These are phyloP conservation scores for Fagopyrum homotropicum DNA, from an alignment of 148 eudicot genomes.

Conservation along the genomic window DNA sequence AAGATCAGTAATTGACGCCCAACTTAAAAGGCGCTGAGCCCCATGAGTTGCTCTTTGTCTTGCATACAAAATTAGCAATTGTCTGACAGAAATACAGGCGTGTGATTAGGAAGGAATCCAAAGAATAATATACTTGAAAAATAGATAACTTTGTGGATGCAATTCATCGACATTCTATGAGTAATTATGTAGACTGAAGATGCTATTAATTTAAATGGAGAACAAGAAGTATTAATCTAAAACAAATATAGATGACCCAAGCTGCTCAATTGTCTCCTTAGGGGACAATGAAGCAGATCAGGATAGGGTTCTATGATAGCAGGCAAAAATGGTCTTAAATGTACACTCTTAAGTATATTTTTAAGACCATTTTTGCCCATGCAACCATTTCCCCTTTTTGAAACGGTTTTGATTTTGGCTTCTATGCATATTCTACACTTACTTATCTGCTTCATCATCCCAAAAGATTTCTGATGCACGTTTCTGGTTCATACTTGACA, in stretches of 20 bases:
- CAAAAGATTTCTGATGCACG: constrained; percentile 55
- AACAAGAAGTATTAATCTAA: not conserved
- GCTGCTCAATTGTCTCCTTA: not conserved
- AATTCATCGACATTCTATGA: not conserved
- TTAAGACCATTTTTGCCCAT: not conserved
- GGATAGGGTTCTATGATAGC: too few species aligned
- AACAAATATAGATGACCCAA: not conserved
- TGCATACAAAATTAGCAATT: constrained; percentile 64
- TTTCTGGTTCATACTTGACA: constrained; percentile 43
- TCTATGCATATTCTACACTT: constrained; percentile 12
- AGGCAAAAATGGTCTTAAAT: too few species aligned
- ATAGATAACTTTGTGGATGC: not conserved
- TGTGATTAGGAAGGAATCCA: not conserved
- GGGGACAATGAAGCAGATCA: too few species aligned
- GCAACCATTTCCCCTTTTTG: not conserved
- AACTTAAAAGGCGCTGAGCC: constrained; percentile 65
- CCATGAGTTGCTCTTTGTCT: constrained; percentile 73
- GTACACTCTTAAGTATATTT: not conserved
- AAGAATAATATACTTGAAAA: not conserved
- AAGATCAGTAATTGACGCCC: constrained; percentile 54
- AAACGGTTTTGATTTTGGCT: not conserved
- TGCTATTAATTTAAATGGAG: not conserved
- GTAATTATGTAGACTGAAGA: constrained; percentile 7
- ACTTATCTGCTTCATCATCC: constrained; percentile 91
- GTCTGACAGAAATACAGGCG: constrained; percentile 34